phyloP scores from a whole-genome alignment of 768 basidiomycete genomes.

The Pleurotus citrinopileatus region DNA sequence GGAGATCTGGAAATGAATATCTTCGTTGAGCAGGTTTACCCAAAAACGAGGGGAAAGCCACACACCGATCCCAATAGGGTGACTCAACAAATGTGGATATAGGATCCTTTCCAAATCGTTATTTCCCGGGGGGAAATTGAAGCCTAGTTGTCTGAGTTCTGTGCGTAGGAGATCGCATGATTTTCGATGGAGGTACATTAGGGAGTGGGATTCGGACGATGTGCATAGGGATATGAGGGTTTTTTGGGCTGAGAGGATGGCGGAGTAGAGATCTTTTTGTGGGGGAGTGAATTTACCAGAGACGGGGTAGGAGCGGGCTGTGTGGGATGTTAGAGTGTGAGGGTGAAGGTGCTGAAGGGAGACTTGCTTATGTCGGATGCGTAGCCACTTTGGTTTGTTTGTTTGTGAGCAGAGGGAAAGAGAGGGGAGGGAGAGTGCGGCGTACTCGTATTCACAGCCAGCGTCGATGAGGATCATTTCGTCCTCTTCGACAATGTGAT shows the following conservation, averaged over 20 bases:
- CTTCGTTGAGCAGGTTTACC: too few relatives aligned
- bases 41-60: not conserved
- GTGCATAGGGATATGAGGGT: slow-evolving; percentile 59
- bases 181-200: slow-evolving; percentile 75
- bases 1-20: slow-evolving; percentile 60
- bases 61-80: slow-evolving; percentile 88
- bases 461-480: slow-evolving; percentile 89
- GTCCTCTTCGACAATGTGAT: slow-evolving; percentile 64
- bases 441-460: slow-evolving; percentile 88
- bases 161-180: slow-evolving; percentile 63
- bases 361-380: slow-evolving; percentile 88
- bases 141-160: slow-evolving; percentile 80
- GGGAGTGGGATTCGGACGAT: slow-evolving; percentile 49
- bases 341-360: not conserved
- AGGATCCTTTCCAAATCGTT: slow-evolving; percentile 68
- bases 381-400: slow-evolving; percentile 59
- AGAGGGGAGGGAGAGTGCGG: slow-evolving; percentile 12
- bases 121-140: slow-evolving; percentile 43
- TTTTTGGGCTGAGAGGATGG: slow-evolving; percentile 73
- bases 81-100: slow-evolving; percentile 92
- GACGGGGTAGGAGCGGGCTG: slow-evolving; percentile 87
- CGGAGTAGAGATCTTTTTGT: slow-evolving; percentile 84
- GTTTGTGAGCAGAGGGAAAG: slow-evolving; percentile 2
- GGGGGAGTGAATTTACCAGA: slow-evolving; percentile 76
- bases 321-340: slow-evolving; percentile 10